These are phyloP conservation scores for Colletotrichum higginsianum DNA, from an alignment of 2,329 filamentous ascomycete genomes.

Conservation along the genomic window DNA sequence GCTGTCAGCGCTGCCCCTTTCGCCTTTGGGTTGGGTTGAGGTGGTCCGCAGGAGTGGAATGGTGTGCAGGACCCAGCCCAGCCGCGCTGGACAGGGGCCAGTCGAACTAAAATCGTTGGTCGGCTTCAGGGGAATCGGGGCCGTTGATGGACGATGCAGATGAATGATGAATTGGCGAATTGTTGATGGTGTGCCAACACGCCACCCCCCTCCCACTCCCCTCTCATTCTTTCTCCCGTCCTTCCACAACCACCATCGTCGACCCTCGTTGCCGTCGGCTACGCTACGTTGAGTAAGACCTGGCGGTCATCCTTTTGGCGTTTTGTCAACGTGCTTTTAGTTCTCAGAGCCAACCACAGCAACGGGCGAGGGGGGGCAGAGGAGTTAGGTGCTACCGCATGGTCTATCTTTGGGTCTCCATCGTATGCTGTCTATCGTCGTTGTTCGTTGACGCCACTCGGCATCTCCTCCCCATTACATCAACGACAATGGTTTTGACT, in stretches of 20 bases:
- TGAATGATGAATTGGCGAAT: slow-evolving; percentile 34
- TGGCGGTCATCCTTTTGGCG: slow-evolving; percentile 7
- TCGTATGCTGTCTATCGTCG: background rate
- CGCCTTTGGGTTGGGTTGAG: background rate
- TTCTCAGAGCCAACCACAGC: slow-evolving; percentile 16
- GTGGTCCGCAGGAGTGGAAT: background rate
- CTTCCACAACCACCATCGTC: slow-evolving; percentile 10
- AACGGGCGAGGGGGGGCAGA: slow-evolving; percentile 19
- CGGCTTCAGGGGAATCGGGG: slow-evolving; percentile 37
- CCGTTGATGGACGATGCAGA: slow-evolving; percentile 25
- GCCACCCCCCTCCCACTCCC: slow-evolving; percentile 2
- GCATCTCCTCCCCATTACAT: slow-evolving; percentile 19
- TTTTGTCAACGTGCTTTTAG: slow-evolving; percentile 30
- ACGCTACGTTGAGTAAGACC: slow-evolving; percentile 30
- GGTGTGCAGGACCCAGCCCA: slow-evolving; percentile 24
- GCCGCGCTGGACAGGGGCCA: slow-evolving; percentile 34
- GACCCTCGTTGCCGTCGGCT: slow-evolving; percentile 17
- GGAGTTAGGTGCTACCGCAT: background rate
- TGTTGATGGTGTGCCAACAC: slow-evolving; percentile 31
- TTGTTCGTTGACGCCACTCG: slow-evolving; percentile 23
- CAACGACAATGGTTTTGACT: background rate
- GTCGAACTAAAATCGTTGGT: slow-evolving; percentile 25
- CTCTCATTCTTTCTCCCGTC: slow-evolving; percentile 17
- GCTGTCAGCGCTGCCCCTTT: slow-evolving; percentile 10
- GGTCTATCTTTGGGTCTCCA: slow-evolving; percentile 3